Base-by-base conservation (phyloP, 192 early-diverging fungal species). In the Umbelopsis ramanniana region DNA sequence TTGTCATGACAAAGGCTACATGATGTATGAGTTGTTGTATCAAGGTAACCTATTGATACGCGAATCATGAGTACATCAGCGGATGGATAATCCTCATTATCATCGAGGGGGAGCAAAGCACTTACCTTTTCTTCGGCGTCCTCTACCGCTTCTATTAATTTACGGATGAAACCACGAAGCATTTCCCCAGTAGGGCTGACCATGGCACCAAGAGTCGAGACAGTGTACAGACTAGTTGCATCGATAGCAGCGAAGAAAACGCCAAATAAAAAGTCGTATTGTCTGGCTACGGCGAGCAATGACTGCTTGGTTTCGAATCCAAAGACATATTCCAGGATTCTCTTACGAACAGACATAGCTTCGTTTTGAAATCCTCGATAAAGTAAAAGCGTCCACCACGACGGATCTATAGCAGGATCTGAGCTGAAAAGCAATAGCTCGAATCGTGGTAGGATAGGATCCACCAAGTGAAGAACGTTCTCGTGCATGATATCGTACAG, bases 401-500 rank as follows among this genome's bases (percentile, higher is more conserved):
- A 71, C 17, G 77, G 46, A 67, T 76, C 71, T 15, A 76, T 33
- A 47, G 52, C 40, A 1, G 46, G 21, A 6, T 43, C 70, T 19
- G 60, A 55, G 23, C 60, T 52, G 6, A 29, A 71, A 26, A 79
- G 29, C 10, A 79, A 53, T 1, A 55, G 23, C 48, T 79, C 76
- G 53, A 88, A 66, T 35, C 82, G 79, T 12, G 85, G 85, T 10
- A 88, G 33, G 19, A 83, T 67, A 6, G 87, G 87, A 26, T 84
- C 82, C 0, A 87, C 72, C 15, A 88, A 72, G 67, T 88, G 87
- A n/a, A 71, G 46, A 10, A 70, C 71, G 5, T 71, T 67, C 69
- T 87, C 83, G 43, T 83, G 77, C 46, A 85, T 71, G 67, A 74
- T 80, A 43, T 88, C 85, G 46, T 81, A 84, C 11, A 85, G 48